A percentile compares a stretch with the other conserved stretches of the same genome.
phyloP scores from a whole-genome alignment of 768 basidiomycete genomes.

The Obba rivulosa region DNA sequence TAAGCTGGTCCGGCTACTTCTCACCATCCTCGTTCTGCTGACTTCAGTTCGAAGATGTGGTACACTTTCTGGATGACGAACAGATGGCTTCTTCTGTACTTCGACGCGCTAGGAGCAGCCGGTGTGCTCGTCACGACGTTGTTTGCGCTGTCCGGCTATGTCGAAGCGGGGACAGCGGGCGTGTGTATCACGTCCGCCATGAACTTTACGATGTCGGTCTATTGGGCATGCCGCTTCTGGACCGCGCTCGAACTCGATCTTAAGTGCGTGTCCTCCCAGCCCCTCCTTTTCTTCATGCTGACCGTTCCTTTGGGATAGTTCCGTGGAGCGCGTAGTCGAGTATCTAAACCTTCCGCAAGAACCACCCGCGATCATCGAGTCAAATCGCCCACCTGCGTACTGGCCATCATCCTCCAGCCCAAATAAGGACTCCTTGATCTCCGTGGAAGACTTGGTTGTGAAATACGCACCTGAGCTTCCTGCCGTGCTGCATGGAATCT shows the following conservation, averaged over 20 bases:
- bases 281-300: constrained; percentile 2
- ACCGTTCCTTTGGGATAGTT: constrained; percentile 34
- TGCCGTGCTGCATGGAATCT: constrained; percentile 68
- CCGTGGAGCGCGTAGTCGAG: constrained; percentile 88
- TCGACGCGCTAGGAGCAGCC: constrained; percentile 71
- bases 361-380: constrained; percentile 70
- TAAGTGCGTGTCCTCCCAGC: constrained; percentile 43
- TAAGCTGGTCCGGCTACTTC: constrained; percentile 18
- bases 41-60: constrained; percentile 56
- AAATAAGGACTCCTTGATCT: constrained; percentile 47
- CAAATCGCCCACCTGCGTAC: constrained; percentile 77
- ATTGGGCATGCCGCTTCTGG: constrained; percentile 46
- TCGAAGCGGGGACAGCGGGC: constrained; percentile 59
- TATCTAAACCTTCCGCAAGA: constrained; percentile 89
- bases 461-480: constrained; percentile 86
- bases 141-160: constrained; percentile 62
- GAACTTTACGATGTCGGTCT: constrained; percentile 47
- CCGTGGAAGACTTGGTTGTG: constrained; percentile 70
- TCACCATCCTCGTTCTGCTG: background rate
- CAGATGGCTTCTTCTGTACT: constrained; percentile 79
- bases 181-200: constrained; percentile 74
- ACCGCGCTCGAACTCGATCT: constrained; percentile 67
- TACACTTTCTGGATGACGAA: constrained; percentile 89
- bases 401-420: constrained; percentile 76
- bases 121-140: constrained; percentile 73